Base-by-base conservation (phyloP, 768 basidiomycete species). In the Termitomyces sp. region DNA sequence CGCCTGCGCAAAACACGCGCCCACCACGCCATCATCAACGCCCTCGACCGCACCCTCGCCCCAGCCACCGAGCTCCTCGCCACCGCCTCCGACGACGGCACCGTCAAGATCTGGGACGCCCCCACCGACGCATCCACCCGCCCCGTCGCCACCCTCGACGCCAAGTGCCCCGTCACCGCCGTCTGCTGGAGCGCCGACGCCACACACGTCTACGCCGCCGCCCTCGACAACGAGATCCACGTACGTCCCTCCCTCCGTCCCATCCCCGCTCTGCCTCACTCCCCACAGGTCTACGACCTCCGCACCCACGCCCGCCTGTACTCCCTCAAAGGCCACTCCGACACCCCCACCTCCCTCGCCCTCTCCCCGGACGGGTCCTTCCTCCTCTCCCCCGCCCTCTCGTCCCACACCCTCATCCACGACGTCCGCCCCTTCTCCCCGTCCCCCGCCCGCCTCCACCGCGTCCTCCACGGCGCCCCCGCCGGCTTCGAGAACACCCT, bases 161-260 rank as follows among this genome's bases (percentile, higher is more conserved):
- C 93, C 17, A 91, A 91, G 5, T 94, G 90, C 66, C 95, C 97
- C 0, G 90, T 94, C 31, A 99, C 96, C 14, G 79, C 88, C 1
- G 95, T 95, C 0, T 88, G 87, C 63, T 98, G 91, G 94, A 89
- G 89, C 68, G 84, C 84, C 19, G 97, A 99, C 66, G 97, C 93
- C 1, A 80, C 89, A 57, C 88, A 83, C 57, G 79, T 97, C 35
- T 99, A 92, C 62, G 82, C 92, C n/a, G 95, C 88, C 5, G 94
- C 91, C 14, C 71, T 98, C 64, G 96, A 99, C 72, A 99, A 99
- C 63, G 93, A 94, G 69, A 87, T 99, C 59, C 94, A 98, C 68
- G 94, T 96, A 65, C 62, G 89, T 35, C 79, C 40, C 38, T 49
- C 37, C 50, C 56, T 52, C 28, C 57, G 42, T 14, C n/a, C n/a